phyloP scores from a whole-genome alignment of 345 rosid species.

The Carallia brachiata region DNA sequence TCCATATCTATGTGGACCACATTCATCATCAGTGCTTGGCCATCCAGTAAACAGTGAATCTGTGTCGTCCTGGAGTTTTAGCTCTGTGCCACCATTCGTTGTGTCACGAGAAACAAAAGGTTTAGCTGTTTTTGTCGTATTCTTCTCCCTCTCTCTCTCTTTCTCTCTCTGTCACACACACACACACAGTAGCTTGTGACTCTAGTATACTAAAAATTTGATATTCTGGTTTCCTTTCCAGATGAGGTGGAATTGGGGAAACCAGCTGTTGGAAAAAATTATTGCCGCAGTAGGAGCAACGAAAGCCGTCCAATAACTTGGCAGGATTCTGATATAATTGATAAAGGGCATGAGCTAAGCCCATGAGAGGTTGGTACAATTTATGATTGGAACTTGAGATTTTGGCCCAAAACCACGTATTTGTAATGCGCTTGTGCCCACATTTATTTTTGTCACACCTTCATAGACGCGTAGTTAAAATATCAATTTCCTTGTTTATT shows the following conservation, averaged over 20 bases:
- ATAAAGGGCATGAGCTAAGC: constrained; percentile 29
- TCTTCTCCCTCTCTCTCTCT: background rate
- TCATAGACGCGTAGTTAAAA: background rate
- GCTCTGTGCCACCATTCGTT: constrained; percentile 36
- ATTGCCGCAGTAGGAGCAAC: constrained; percentile 43
- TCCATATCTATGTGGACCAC: constrained; percentile 39
- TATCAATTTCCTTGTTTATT: background rate
- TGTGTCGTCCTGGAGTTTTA: constrained; percentile 51
- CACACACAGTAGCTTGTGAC: background rate
- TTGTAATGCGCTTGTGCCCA: background rate
- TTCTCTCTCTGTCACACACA: background rate
- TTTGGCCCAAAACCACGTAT: background rate
- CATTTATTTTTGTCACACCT: background rate
- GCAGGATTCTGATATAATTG: constrained; percentile 33
- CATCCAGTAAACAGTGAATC: constrained; percentile 37
- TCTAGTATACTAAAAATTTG: background rate
- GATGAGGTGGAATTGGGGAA: constrained; percentile 36
- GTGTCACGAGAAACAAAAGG: constrained; percentile 42
- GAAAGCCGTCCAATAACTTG: constrained; percentile 44
- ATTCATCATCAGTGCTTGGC: constrained; percentile 42
- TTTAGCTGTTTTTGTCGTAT: constrained; percentile 14
- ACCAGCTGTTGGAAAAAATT: constrained; percentile 22
- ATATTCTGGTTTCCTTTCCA: background rate
- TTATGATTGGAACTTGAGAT: constrained; percentile 9
- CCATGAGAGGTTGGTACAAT: constrained; percentile 42